A percentile compares a stretch with the other conserved stretches of the same genome.
Conservation (phyloP, 208 protist genomes). For the Trypanosoma boissoni region DNA sequence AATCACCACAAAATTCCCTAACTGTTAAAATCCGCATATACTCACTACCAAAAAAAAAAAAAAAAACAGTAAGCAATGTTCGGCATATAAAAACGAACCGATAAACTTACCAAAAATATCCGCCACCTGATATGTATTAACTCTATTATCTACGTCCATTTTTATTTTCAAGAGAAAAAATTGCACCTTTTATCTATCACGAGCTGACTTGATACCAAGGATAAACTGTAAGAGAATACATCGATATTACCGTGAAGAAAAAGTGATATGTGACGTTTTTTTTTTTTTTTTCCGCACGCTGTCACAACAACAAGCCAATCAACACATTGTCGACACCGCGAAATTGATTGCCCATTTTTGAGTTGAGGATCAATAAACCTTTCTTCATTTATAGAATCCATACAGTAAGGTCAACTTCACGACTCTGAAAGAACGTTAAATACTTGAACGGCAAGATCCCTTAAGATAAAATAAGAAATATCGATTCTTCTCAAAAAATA, state of each 20-base stretch:
- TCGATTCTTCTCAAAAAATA: no score
- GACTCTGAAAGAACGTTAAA: no score
- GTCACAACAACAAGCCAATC: slow-evolving; percentile 46
- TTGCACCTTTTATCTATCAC: slow-evolving; percentile 31
- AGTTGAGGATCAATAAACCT: slow-evolving; percentile 16
- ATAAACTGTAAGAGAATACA: no score
- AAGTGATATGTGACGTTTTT: slow-evolving; percentile 28
- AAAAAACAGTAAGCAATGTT: no score
- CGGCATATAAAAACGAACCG: no score
- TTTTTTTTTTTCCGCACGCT: slow-evolving; percentile 20
- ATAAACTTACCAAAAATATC: slow-evolving; percentile 2
- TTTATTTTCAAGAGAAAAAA: slow-evolving; percentile 26
- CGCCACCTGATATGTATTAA: slow-evolving; percentile 23
- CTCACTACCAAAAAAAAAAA: slow-evolving; percentile 7
- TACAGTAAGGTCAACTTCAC: no score
- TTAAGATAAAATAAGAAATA: no score
- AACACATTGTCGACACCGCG: slow-evolving; percentile 49
- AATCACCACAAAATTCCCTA: no score
- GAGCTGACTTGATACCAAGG: no score
- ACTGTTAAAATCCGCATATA: slow-evolving; percentile 10
- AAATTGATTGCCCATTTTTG: slow-evolving; percentile 13
- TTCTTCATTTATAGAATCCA: slow-evolving; percentile 30
- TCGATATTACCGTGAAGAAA: slow-evolving; percentile 33
- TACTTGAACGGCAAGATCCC: no score
- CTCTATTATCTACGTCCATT: slow-evolving; percentile 30